A percentile compares a stretch with the other conserved stretches of the same genome.
Evolutionary conservation across 2,329 filamentous ascomycete genomes (phyloP).

Genomic region (Penicillium sp.): DNA sequence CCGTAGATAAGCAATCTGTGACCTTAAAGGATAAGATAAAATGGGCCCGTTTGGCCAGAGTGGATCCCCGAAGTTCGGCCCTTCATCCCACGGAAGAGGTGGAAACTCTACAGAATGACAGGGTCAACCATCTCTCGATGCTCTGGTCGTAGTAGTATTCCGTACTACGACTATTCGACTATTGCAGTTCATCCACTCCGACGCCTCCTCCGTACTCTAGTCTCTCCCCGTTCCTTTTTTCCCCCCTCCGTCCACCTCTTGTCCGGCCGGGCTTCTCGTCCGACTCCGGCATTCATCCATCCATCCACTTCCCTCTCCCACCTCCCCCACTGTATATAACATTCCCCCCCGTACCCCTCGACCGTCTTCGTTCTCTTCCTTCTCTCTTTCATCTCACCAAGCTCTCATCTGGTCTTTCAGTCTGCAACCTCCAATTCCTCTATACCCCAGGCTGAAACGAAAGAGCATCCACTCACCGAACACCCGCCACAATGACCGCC

Average conservation of each 20-base stretch:
- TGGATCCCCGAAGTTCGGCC: conserved; percentile 41
- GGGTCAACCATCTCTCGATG: too few relatives aligned
- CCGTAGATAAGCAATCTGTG: conserved; percentile 43
- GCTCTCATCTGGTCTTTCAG: conserved; percentile 18
- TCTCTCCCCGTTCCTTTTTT: conserved; percentile 8
- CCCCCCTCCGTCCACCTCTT: conserved; percentile 17
- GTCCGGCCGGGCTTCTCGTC: conserved; percentile 31
- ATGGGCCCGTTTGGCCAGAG: conserved; percentile 2
- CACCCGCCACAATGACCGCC: conserved; percentile 63
- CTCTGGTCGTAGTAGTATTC: background rate
- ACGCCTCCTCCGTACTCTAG: too few relatives aligned
- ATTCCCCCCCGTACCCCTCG: conserved; percentile 12
- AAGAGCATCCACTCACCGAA: conserved; percentile 9
- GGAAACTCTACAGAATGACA: too few relatives aligned
- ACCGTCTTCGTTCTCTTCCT: conserved; percentile 23
- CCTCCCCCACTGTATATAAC: conserved; percentile 30
- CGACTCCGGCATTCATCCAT: conserved; percentile 37
- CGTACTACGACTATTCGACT: too few relatives aligned
- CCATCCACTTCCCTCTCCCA: conserved; percentile 2
- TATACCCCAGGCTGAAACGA: conserved; percentile 9
- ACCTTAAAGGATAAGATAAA: conserved; percentile 44
- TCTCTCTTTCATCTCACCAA: conserved; percentile 11
- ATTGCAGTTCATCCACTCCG: too few relatives aligned
- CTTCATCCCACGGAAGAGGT: conserved; percentile 23
- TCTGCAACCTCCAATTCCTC: conserved; percentile 13